Conservation (phyloP, 2,329 filamentous ascomycete genomes). For the Aurifilum marmelostoma region DNA sequence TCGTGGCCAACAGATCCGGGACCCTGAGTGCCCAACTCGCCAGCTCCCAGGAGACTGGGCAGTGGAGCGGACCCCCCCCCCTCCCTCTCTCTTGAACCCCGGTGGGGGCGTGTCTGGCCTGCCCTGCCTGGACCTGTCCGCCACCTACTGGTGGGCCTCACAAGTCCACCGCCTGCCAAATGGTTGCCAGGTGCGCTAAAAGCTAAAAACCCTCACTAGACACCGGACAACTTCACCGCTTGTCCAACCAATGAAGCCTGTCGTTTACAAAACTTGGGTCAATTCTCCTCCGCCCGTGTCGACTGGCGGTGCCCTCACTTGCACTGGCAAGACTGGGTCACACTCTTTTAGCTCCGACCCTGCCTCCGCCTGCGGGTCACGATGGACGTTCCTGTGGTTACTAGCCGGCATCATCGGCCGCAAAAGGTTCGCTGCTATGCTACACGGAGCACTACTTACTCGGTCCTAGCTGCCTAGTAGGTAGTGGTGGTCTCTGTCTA, state of each 20-base stretch:
- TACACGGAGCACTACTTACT: constrained; percentile 1
- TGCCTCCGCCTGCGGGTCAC: neutral
- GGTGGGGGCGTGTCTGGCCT: neutral
- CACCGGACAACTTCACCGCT: constrained; percentile 26
- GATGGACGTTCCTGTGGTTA: constrained; percentile 7
- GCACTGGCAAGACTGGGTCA: neutral
- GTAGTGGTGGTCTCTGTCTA: neutral
- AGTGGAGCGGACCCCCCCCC: neutral
- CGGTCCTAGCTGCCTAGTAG: neutral
- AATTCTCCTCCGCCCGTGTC: neutral
- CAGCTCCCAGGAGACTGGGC: constrained; percentile 2
- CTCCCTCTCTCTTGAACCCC: neutral
- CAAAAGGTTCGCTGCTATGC: neutral
- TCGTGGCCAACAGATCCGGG: constrained; percentile 11
- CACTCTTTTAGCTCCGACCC: neutral
- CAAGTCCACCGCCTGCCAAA: constrained; percentile 23
- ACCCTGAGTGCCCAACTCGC: constrained; percentile 8
- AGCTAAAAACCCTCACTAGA: constrained; percentile 22
- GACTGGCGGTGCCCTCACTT: neutral
- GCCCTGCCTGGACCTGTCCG: constrained; percentile 1
- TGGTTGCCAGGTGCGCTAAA: constrained; percentile 13
- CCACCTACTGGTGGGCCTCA: constrained; percentile 16
- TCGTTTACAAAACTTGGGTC: constrained; percentile 5
- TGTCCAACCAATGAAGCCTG: constrained; percentile 28
- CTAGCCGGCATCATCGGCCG: constrained; percentile 12